Conservation (phyloP, 345 rosid genomes). For the Erysimum cheiranthoides region DNA sequence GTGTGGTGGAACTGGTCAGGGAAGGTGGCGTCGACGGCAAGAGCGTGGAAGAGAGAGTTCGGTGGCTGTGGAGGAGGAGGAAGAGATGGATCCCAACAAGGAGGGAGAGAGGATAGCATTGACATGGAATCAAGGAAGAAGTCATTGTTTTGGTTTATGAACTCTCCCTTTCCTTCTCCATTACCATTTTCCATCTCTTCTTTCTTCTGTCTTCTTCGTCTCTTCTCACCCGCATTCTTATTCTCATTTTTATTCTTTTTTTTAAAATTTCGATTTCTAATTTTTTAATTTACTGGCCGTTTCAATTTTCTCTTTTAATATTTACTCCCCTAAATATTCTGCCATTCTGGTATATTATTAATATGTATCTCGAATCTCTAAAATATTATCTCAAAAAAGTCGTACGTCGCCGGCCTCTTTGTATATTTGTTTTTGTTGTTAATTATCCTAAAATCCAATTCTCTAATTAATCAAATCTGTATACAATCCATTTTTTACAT, state of each 20-base stretch:
- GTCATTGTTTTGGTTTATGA: constrained; percentile 53
- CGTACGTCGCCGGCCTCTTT: constrained; percentile 42
- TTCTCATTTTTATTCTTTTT: constrained; percentile 22
- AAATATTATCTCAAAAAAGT: constrained; percentile 36
- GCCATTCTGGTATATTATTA: constrained; percentile 18
- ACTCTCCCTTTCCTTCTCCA: constrained; percentile 48
- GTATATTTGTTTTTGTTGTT: constrained; percentile 6
- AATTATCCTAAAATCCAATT: constrained; percentile 11
- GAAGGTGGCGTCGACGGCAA: constrained; percentile 55
- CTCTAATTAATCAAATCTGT: constrained; percentile 13
- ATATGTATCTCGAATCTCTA: constrained; percentile 38
- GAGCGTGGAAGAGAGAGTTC: constrained; percentile 51
- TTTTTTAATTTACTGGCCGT: constrained; percentile 36
- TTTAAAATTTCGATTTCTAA: neutral
- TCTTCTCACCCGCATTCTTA: constrained; percentile 37
- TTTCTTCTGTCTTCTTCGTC: constrained; percentile 19
- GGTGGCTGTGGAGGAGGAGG: constrained; percentile 52
- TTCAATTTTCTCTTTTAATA: constrained; percentile 27
- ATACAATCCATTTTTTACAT: constrained; percentile 17
- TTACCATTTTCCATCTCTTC: constrained; percentile 45
- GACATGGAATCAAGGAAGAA: constrained; percentile 89
- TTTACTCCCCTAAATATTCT: constrained; percentile 2
- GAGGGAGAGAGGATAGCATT: constrained; percentile 74
- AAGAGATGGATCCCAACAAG: constrained; percentile 51
- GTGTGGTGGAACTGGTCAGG: constrained; percentile 72